Evolutionary conservation across 495 filamentous ascomycete genomes (phyloP).

Genomic region (Gamarada debralockiae): DNA sequence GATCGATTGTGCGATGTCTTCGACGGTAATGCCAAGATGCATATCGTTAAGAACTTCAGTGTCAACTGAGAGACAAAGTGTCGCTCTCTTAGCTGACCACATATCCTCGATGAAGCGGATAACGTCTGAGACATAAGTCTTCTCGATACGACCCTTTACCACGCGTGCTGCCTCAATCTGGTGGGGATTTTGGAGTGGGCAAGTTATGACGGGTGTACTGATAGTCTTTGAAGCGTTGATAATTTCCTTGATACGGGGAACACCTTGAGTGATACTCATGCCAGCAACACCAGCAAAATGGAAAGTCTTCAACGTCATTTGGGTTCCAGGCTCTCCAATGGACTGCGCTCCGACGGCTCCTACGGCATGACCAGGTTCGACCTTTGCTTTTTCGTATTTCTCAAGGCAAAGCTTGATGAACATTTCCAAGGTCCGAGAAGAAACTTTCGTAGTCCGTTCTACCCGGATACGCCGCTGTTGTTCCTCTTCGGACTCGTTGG

Average conservation of each 20-base stretch:
- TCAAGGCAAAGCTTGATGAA: conserved; percentile 81
- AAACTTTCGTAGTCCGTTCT: conserved; percentile 78
- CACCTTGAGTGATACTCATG: conserved; percentile 98
- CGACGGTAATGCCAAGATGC: conserved; percentile 67
- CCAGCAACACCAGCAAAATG: conserved; percentile 99
- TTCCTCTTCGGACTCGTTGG: background rate
- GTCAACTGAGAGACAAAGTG: conserved; percentile 74
- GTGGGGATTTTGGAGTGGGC: conserved; percentile 67
- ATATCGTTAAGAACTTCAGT: conserved; percentile 69
- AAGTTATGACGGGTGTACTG: conserved; percentile 89
- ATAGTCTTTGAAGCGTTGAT: conserved; percentile 95
- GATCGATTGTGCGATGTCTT: conserved; percentile 70
- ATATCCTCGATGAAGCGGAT: conserved; percentile 76
- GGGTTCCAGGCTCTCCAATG: conserved; percentile 96
- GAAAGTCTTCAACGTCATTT: conserved; percentile 99
- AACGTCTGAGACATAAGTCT: conserved; percentile 71
- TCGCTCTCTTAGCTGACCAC: conserved; percentile 71
- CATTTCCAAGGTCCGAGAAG: conserved; percentile 59
- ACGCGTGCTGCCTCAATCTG: conserved; percentile 73
- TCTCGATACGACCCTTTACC: conserved; percentile 89
- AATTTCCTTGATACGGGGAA: conserved; percentile 99
- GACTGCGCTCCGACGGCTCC: conserved; percentile 96
- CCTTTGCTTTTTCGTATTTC: conserved; percentile 86
- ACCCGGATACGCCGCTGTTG: conserved; percentile 39
- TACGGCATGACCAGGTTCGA: conserved; percentile 95